phyloP scores from a whole-genome alignment of 2,329 filamentous ascomycete genomes.

The Alternaria arborescens region DNA sequence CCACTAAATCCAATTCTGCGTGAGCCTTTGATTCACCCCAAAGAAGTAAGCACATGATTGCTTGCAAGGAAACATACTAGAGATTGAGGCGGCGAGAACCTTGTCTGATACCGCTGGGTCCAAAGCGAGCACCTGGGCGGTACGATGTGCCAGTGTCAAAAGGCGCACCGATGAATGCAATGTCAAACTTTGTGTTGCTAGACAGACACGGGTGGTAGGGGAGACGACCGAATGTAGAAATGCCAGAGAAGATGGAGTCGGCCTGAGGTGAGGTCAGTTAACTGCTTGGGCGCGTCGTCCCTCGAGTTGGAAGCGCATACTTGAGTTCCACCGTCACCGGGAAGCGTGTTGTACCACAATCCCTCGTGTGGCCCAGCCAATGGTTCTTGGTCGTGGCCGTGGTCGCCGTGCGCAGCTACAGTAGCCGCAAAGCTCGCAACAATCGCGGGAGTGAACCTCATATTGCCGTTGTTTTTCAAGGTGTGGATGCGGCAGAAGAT shows the following conservation, averaged over 20 bases:
- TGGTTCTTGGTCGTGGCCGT: slow-evolving; percentile 65
- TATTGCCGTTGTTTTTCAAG: slow-evolving; percentile 18
- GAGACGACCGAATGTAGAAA: slow-evolving; percentile 83
- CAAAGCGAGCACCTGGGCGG: slow-evolving; percentile 82
- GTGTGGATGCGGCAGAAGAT: background rate
- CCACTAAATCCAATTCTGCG: slow-evolving; percentile 69
- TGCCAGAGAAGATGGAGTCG: slow-evolving; percentile 87
- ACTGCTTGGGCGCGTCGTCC: background rate
- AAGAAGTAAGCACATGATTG: slow-evolving; percentile 53
- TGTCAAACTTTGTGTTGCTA: slow-evolving; percentile 78
- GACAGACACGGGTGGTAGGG: slow-evolving; percentile 79
- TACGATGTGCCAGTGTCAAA: slow-evolving; percentile 90
- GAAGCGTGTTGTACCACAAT: slow-evolving; percentile 83
- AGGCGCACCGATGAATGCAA: slow-evolving; percentile 86
- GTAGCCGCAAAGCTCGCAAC: slow-evolving; percentile 55
- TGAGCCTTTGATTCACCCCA: slow-evolving; percentile 54
- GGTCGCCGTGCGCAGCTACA: slow-evolving; percentile 67
- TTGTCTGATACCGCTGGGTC: slow-evolving; percentile 84
- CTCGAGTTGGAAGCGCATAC: slow-evolving; percentile 53
- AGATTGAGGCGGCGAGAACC: slow-evolving; percentile 86
- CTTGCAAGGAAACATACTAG: slow-evolving; percentile 68
- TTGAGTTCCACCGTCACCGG: slow-evolving; percentile 85
- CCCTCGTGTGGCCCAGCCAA: slow-evolving; percentile 75
- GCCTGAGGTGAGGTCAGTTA: slow-evolving; percentile 62
- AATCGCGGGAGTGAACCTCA: slow-evolving; percentile 40